Percentiles rank a stretch among this genome's conserved stretches.
These are phyloP conservation scores for Pneumocystis carinii DNA, from an alignment of 1,139 yeast genomes.

Conservation along the genomic window DNA sequence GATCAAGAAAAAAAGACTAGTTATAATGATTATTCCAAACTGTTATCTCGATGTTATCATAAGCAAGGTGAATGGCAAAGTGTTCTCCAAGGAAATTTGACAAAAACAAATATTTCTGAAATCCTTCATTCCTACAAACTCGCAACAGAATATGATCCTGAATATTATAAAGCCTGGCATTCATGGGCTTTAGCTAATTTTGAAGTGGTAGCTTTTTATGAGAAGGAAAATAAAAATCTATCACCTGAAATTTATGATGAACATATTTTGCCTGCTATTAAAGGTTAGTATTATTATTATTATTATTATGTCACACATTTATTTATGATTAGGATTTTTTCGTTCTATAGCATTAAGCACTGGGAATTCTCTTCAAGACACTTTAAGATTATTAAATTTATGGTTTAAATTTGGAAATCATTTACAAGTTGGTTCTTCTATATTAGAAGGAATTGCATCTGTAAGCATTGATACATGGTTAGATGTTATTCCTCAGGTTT, in stretches of 20 bases:
- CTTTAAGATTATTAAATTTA: conserved; percentile 69
- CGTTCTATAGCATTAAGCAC: conserved; percentile 81
- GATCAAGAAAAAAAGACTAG: neutral
- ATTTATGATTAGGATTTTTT: conserved; percentile 63
- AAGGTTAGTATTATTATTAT: conserved; percentile 2
- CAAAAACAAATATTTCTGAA: conserved; percentile 43
- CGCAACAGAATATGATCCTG: conserved; percentile 84
- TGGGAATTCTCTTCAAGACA: conserved; percentile 82
- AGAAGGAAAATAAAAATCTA: conserved; percentile 19
- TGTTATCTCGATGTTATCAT: conserved; percentile 83
- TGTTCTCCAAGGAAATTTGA: conserved; percentile 63
- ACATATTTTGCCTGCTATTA: conserved; percentile 15
- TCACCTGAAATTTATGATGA: conserved; percentile 18
- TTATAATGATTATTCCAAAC: conserved; percentile 41
- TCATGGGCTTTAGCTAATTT: conserved; percentile 98
- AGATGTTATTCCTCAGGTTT: conserved; percentile 72
- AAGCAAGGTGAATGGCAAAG: conserved; percentile 99
- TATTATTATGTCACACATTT: neutral
- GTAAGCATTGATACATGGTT: conserved; percentile 88
- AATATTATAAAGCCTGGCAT: conserved; percentile 99
- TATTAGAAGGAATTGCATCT: conserved; percentile 80
- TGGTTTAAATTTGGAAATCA: conserved; percentile 96
- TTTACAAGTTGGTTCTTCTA: conserved; percentile 78
- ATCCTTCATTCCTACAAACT: conserved; percentile 80
- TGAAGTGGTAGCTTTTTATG: conserved; percentile 65